These are phyloP conservation scores for Penicillium crustosum DNA, from an alignment of 2,329 filamentous ascomycete species.

Conservation along the genomic window DNA sequence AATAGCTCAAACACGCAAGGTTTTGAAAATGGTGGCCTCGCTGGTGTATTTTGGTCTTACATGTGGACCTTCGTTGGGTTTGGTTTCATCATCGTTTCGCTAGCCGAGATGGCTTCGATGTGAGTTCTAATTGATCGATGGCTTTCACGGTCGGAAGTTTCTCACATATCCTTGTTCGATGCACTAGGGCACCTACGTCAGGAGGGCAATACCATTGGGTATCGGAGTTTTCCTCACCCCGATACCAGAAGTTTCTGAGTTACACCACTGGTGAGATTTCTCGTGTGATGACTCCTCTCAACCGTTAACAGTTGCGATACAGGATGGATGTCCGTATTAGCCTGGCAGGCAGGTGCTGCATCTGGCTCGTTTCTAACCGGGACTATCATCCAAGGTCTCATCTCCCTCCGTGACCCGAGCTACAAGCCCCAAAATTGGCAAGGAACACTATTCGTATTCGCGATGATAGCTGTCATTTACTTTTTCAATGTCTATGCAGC, in stretches of 20 bases:
- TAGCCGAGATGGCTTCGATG: slow-evolving; percentile 63
- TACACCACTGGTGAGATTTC: slow-evolving; percentile 51
- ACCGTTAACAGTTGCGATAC: not conserved
- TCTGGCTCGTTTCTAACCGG: slow-evolving; percentile 50
- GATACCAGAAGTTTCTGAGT: slow-evolving; percentile 53
- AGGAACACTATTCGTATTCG: slow-evolving; percentile 51
- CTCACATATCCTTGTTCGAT: not conserved
- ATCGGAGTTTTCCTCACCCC: slow-evolving; percentile 52
- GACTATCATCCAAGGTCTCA: slow-evolving; percentile 49
- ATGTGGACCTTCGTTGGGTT: slow-evolving; percentile 61
- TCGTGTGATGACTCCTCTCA: not conserved
- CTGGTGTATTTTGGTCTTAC: slow-evolving; percentile 30
- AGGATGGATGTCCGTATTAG: slow-evolving; percentile 52
- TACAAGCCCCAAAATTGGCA: slow-evolving; percentile 50
- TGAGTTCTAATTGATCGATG: slow-evolving; percentile 6
- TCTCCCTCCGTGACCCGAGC: slow-evolving; percentile 43
- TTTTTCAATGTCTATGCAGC: slow-evolving; percentile 43
- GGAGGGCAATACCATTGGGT: slow-evolving; percentile 62
- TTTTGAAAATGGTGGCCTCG: slow-evolving; percentile 24
- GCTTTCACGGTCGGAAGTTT: not conserved
- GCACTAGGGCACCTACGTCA: slow-evolving; percentile 23
- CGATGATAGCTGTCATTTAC: slow-evolving; percentile 46
- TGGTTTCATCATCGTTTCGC: slow-evolving; percentile 58
- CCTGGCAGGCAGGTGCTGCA: slow-evolving; percentile 52
- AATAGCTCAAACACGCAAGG: slow-evolving; percentile 25